Evolutionary conservation across 371 early-diverging fungal species (phyloP), one percentile per base, ranked within the genome.

Genomic region (Mortierella sp.): DNA sequence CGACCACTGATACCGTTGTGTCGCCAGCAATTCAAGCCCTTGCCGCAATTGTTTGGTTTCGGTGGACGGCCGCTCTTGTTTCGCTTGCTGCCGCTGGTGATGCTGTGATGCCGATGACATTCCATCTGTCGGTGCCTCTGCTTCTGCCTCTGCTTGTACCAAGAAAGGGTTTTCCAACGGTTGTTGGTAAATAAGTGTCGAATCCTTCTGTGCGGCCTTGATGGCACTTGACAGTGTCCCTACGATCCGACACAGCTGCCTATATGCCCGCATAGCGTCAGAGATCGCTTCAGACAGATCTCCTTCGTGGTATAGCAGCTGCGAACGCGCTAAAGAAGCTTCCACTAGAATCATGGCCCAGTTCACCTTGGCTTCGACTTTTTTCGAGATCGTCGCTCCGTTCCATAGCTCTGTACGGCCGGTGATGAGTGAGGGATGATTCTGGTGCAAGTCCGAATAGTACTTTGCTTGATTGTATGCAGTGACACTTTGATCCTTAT

Each of bases 281-380:
- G 51, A 9, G 2, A 78, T 78, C 0, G 78, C 70, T 48, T 70
- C 78, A 9, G 67, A 41, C 11, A 78, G 49, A 26, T 59, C 48
- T 14, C 70, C 78, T 27, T 78, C 59, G 23, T 55, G 24, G 37
- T 39, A 62, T 0, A 66, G 70, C 43, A 78, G 21, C n/a, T 60
- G 66, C 2, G 78, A 78, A 9, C 78, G 65, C 5, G 78, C 63
- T 48, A 78, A 26, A 1, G 66, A 70, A 2, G 78, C 78, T 28
- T 78, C 78, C 0, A 50, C 70, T 4, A 70, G 17, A 34, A 61
- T 26, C 52, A 70, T 19, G 17, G 70, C 50, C 26, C 55, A 64
- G 39, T 47, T 49, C 19, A 65, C 55, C 26, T 59, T 65, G 39
- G 37, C 42, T 8, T 66, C 70, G 8, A 61, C 54, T 39, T 24